Evolutionary conservation across 148 eudicot species (phyloP), one percentile per base, ranked within the genome.

Genomic region (Polygonum aviculare): DNA sequence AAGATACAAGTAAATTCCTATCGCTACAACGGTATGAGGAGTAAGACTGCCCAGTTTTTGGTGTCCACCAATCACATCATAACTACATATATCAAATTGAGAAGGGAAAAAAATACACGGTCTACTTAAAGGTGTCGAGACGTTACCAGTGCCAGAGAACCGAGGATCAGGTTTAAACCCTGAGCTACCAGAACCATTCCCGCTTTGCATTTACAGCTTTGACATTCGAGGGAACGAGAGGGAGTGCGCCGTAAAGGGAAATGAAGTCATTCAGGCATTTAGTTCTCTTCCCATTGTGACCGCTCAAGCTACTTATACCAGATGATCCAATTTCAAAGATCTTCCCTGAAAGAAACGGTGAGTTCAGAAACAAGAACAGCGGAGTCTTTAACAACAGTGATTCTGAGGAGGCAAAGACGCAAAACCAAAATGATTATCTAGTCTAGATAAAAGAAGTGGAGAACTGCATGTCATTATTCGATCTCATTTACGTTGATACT

Each of bases 151-250:
- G 2, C 10, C 60, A 54, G 10, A 26, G 60, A 54, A 22, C 21
- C 16, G 57, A 16, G 57, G 57, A 52, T 52, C 57, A 52, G 18
- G 55, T 7, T 54, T 54, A n/a, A n/a, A 21, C 60, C 2, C 6
- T 54, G 60, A 54, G 10, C 60, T 83, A 90, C 94, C 91, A 88
- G 81, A 88, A 90, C 91, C 90, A 90, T 60, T 83, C 88, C 2
- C 77, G 76, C 47, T 83, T 80, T 39, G 88, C 80, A 71, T 88
- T 89, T 57, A 83, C 84, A 36, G 91, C 91, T 80, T 90, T 88
- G 18, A 76, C 84, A 50, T 78, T 84, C 35, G 94, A 85, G 72
- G 91, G 77, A 10, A 85, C 87, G 63, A 90, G 84, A 71, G 95
- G 90, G 82, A 85, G 78, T 3, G 76, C 35, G 31, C 94, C 92